These are phyloP conservation scores for Lodderomyces metapsilosis DNA, from an alignment of 1,139 yeast genomes.

Conservation along the genomic window DNA sequence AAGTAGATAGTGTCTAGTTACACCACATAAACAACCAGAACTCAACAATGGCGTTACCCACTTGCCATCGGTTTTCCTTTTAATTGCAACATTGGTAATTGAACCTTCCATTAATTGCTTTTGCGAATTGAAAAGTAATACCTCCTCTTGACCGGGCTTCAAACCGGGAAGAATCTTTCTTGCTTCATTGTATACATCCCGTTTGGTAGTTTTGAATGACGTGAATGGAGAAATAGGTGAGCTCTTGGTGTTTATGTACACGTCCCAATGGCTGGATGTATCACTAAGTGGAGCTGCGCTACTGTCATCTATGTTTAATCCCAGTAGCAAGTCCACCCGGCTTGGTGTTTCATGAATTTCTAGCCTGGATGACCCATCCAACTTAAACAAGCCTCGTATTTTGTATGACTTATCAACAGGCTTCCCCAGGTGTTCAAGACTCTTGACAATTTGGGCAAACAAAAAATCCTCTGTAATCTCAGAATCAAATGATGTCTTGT, in stretches of 20 bases:
- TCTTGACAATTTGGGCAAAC: constrained; percentile 41
- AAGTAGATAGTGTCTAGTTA: constrained; percentile 65
- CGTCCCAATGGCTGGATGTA: constrained; percentile 41
- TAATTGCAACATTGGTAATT: constrained; percentile 76
- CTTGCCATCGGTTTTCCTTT: constrained; percentile 35
- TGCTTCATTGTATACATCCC: constrained; percentile 64
- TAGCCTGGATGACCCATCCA: constrained; percentile 48
- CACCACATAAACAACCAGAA: constrained; percentile 86
- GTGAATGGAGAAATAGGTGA: constrained; percentile 72
- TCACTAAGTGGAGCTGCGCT: constrained; percentile 8
- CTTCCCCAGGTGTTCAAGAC: constrained; percentile 29
- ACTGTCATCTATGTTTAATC: constrained; percentile 11
- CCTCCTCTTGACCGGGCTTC: constrained; percentile 55
- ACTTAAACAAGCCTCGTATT: constrained; percentile 53
- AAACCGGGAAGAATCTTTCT: constrained; percentile 49
- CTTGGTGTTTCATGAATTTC: constrained; percentile 47
- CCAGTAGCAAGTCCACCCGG: constrained; percentile 36
- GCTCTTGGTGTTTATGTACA: constrained; percentile 58
- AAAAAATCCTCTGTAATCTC: constrained; percentile 44
- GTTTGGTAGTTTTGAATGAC: constrained; percentile 80
- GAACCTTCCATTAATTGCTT: constrained; percentile 78
- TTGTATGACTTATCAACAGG: constrained; percentile 48
- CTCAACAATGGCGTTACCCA: constrained; percentile 83
- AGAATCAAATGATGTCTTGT: constrained; percentile 19
- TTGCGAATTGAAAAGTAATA: constrained; percentile 61